These are phyloP conservation scores for Calonectria crousiana DNA, from an alignment of 2,329 filamentous ascomycete species.

Conservation along the genomic window DNA sequence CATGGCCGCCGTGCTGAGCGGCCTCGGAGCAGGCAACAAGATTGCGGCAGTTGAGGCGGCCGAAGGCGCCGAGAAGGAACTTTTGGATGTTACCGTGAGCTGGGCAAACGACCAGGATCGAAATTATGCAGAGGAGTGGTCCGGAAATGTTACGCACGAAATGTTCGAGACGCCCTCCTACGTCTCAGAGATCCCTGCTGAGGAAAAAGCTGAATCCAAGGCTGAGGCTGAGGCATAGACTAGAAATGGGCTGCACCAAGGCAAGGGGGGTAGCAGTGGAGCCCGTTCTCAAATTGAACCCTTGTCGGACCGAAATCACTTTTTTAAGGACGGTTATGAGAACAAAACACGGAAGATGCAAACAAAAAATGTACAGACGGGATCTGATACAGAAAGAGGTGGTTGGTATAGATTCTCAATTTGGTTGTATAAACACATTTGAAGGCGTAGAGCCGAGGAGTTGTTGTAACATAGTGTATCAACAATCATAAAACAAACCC, in stretches of 20 bases:
- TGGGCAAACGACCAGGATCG: slow-evolving; percentile 64
- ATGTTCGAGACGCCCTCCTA: slow-evolving; percentile 49
- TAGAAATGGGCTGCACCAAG: not conserved
- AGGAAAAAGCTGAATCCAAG: slow-evolving; percentile 21
- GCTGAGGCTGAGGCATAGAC: not conserved
- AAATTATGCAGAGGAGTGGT: slow-evolving; percentile 62
- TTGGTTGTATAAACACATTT: slow-evolving; percentile 35
- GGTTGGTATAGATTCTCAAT: slow-evolving; percentile 26
- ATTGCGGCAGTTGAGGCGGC: slow-evolving; percentile 49
- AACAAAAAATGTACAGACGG: slow-evolving; percentile 1
- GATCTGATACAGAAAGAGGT: slow-evolving; percentile 16
- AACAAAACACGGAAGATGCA: slow-evolving; percentile 4
- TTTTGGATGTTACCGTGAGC: slow-evolving; percentile 60
- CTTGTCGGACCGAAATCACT: not conserved
- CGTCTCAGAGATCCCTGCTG: slow-evolving; percentile 27
- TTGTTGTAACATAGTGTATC: slow-evolving; percentile 48
- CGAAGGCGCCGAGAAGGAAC: slow-evolving; percentile 36
- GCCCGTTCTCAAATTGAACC: slow-evolving; percentile 8
- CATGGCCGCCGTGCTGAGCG: slow-evolving; percentile 69
- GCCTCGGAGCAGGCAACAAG: slow-evolving; percentile 64
- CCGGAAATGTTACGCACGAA: slow-evolving; percentile 65
- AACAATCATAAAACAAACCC: slow-evolving; percentile 43
- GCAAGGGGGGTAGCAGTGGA: not conserved
- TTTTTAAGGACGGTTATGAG: slow-evolving; percentile 6
- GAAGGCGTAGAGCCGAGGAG: slow-evolving; percentile 37